A percentile compares a stretch with the other conserved stretches of the same genome.
Evolutionary conservation across 345 rosid species (phyloP).

Genomic region (Boechera retrofracta): DNA sequence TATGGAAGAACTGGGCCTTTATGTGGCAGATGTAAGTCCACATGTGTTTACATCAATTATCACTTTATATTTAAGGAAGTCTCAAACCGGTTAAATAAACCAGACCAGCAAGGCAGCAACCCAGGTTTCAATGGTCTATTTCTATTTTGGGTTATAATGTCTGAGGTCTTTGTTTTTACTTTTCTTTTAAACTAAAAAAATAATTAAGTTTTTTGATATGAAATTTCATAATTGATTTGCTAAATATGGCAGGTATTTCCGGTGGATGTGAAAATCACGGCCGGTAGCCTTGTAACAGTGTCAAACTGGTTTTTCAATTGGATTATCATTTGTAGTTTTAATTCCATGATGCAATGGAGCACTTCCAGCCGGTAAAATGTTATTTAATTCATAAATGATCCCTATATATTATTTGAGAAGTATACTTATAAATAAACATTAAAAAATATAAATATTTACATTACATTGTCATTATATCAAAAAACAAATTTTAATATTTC

Average conservation of each 20-base stretch:
- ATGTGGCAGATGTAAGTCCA: too few relatives aligned
- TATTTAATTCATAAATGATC: too few relatives aligned
- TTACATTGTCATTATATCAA: too few relatives aligned
- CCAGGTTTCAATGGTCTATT: too few relatives aligned
- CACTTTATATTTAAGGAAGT: too few relatives aligned
- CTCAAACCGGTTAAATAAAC: too few relatives aligned
- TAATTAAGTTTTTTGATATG: neutral
- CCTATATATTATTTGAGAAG: too few relatives aligned
- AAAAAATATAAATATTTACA: too few relatives aligned
- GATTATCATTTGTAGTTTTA: slow-evolving; percentile 55
- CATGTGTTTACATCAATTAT: too few relatives aligned
- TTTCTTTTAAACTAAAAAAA: neutral
- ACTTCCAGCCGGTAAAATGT: slow-evolving; percentile 29
- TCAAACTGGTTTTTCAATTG: slow-evolving; percentile 54
- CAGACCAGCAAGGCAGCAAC: too few relatives aligned
- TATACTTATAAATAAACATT: neutral
- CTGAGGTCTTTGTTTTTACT: slow-evolving; percentile 56
- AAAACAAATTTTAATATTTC: too few relatives aligned
- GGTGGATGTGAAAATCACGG: slow-evolving; percentile 54
- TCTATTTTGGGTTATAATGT: slow-evolving; percentile 54
- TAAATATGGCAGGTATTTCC: slow-evolving; percentile 52
- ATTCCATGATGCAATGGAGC: slow-evolving; percentile 59
- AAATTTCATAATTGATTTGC: neutral
- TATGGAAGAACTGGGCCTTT: too few relatives aligned
- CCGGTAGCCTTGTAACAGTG: slow-evolving; percentile 58